Conservation (phyloP, 2,329 filamentous ascomycete genomes). For the Kalmusia sp. region DNA sequence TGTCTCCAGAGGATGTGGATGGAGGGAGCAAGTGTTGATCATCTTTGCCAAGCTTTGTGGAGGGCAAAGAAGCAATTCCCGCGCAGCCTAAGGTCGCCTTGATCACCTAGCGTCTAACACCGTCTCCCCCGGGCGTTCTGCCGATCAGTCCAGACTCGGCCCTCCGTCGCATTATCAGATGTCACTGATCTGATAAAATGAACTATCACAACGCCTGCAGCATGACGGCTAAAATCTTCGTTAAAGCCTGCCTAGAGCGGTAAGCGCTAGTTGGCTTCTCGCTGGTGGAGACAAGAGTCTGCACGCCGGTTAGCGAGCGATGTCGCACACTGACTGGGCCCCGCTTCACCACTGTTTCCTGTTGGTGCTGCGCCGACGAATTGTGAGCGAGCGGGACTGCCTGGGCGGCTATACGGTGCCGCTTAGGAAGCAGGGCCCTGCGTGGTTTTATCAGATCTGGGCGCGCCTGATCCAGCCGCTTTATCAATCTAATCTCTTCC, state of each 20-base stretch:
- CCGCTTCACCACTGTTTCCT: not conserved
- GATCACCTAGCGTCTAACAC: not conserved
- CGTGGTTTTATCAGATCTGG: slow-evolving; percentile 4
- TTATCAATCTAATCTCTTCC: slow-evolving; percentile 38
- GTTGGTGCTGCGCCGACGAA: not conserved
- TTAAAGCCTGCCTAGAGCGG: not conserved
- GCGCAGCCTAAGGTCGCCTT: slow-evolving; percentile 4
- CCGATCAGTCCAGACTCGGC: slow-evolving; percentile 6
- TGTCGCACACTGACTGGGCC: not conserved
- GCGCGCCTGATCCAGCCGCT: slow-evolving; percentile 17
- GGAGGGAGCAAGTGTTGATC: not conserved
- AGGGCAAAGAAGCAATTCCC: not conserved
- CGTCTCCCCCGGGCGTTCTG: not conserved
- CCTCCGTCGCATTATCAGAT: slow-evolving; percentile 6
- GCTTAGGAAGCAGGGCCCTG: not conserved
- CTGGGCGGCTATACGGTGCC: slow-evolving; percentile 1
- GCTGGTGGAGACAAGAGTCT: not conserved
- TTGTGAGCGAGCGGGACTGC: too few species aligned
- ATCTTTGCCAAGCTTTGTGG: not conserved
- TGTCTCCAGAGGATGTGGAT: not conserved
- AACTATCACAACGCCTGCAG: not conserved
- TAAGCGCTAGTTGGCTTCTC: not conserved
- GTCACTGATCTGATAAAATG: slow-evolving; percentile 7
- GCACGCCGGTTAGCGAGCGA: not conserved
- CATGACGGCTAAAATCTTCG: not conserved